Base-by-base conservation (phyloP, 2,329 filamentous ascomycete genomes). In the Beauveria medogensis region DNA sequence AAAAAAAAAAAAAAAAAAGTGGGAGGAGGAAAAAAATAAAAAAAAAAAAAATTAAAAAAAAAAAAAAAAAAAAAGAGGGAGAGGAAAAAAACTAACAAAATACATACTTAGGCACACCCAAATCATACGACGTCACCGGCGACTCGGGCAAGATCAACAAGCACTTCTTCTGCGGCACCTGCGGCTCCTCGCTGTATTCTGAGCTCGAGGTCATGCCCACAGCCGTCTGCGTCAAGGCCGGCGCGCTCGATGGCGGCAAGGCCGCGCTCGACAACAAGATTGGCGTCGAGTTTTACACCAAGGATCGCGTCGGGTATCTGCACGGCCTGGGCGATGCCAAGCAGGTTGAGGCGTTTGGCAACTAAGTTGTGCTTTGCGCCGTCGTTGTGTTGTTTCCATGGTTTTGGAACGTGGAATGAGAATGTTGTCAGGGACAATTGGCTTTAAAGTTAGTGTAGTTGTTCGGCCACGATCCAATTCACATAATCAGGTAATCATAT, bases 101-200 rank as follows among this genome's bases (percentile, higher is more conserved):
- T 20, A 12, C 6, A 37, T 20, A 12, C 6, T 5, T 47, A 79
- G 78, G 80, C 40, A 72, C 70, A 5, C 77, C 79, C 16, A 80
- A 77, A 63, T 66, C 73, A 34, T 83, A 75, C 67, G 79, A 82
- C 63, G 69, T 71, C 18, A 71, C 67, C 0, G 82, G 80, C 3
- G 75, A 68, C 41, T 80, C 77, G 0, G 82, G 82, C 34, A 83
- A 83, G 67, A 72, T 77, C 63, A 83, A 83, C 70, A 78, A 77
- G 64, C 81, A 82, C 66, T 82, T 76, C 71, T 84, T 84, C 73
- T 83, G 82, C 67, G 64, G 69, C 18, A 77, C 68, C 62, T 84
- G 81, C 65, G 81, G 81, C 20, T 80, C 75, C 2, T 73, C 75
- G 57, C 65, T 83, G 26, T 83, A 79, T 67, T 81, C 78, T 10